Conservation (phyloP, 169 alveolate genomes). For the Plasmodium fragile region DNA sequence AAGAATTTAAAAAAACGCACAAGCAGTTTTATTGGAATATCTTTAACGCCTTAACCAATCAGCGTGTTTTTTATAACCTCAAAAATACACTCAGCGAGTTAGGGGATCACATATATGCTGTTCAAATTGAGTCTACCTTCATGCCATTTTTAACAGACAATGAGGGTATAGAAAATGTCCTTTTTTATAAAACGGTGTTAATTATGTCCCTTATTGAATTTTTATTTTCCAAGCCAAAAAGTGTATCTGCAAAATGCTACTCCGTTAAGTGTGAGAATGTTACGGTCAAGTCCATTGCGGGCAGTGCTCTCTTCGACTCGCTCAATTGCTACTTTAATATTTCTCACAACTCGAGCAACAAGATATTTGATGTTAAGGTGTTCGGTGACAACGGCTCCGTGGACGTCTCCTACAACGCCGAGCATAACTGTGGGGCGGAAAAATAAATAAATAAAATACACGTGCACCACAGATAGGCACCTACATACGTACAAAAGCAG, state of each 20-base stretch:
- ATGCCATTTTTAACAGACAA: constrained; percentile 51
- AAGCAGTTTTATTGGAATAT: constrained; percentile 74
- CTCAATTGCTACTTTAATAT: constrained; percentile 39
- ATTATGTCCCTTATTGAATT: constrained; percentile 56
- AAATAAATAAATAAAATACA: not conserved
- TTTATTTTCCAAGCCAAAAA: constrained; percentile 45
- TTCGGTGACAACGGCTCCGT: constrained; percentile 60
- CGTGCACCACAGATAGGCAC: not conserved
- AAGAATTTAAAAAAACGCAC: constrained; percentile 40
- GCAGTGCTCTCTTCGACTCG: constrained; percentile 27
- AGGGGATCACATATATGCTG: constrained; percentile 56
- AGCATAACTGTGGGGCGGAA: constrained; percentile 37
- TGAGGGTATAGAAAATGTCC: constrained; percentile 34
- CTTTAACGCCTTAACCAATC: constrained; percentile 44
- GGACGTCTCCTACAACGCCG: constrained; percentile 50
- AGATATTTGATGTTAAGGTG: constrained; percentile 36
- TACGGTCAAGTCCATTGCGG: constrained; percentile 26
- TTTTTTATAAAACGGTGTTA: constrained; percentile 40
- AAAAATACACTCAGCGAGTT: constrained; percentile 29
- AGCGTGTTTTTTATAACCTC: constrained; percentile 50
- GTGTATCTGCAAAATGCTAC: constrained; percentile 29
- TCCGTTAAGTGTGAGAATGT: constrained; percentile 12
- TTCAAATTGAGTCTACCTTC: constrained; percentile 58
- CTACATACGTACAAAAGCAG: not conserved
- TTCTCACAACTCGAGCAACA: constrained; percentile 31